Base-by-base conservation (phyloP, 2,329 filamentous ascomycete species). In the Cladosporium cucumerinum region DNA sequence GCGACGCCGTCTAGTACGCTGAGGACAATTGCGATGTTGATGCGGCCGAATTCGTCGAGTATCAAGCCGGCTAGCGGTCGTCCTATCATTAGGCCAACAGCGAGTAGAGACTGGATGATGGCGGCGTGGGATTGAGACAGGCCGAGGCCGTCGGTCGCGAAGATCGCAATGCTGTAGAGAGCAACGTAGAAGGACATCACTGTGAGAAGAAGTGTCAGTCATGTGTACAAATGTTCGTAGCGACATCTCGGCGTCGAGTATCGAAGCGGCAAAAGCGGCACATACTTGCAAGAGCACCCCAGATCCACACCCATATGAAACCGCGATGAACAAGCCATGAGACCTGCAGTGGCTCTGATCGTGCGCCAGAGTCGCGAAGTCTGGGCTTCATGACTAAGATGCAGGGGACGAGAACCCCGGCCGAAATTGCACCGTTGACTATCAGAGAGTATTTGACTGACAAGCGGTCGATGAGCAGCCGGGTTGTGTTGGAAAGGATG, bases 161-260 rank as follows among this genome's bases (percentile, higher is more conserved):
- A 62, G 49, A 62, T 46, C 2, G 60, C 60, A 23, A 62, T 62
- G 60, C 49, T 62, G 60, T 62, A 62, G 5, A 62, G 60, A 2
- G 60, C 49, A 12, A 62, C 49, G 49, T 62, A 62, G 49, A 43
- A 62, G 6, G 60, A 62, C 60, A 62, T 62, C 60, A 62, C 60
- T 62, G 32, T 5, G 28, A 12, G 12, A 43, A 12, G 12, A 3
- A 12, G 2, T 5, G 10, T 61, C 48, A 61, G 49, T 34, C 6
- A 5, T n/a, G 23, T 21, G 39, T 46, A n/a, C 7, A 8, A 46
- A 8, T 12, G 11, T 26, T 7, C 12, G 23, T 25, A n/a, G 16
- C 25, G 5, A 21, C 0, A 26, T 51, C 11, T 28, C 12, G 18
- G 7, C 6, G 16, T 6, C 18, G 23, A 28, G 23, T n/a, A 16